Evolutionary conservation across 495 filamentous ascomycete species (phyloP).

Genomic region (Hyaloscypha finlandica): DNA sequence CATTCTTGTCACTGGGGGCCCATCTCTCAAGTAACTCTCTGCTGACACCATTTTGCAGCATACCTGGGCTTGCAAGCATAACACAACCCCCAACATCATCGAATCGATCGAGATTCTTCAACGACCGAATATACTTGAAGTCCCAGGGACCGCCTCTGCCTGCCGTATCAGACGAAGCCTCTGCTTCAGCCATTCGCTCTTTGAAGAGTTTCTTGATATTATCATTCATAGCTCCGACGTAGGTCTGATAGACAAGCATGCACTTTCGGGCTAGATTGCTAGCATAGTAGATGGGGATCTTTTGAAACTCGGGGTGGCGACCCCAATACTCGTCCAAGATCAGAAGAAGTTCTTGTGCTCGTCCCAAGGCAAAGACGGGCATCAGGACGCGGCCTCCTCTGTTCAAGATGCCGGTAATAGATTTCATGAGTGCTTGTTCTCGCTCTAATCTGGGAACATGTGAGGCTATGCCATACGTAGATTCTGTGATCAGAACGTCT

Average conservation of each 20-base stretch:
- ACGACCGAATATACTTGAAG: slow-evolving; percentile 84
- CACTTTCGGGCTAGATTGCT: slow-evolving; percentile 91
- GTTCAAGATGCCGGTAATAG: slow-evolving; percentile 84
- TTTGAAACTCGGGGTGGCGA: slow-evolving; percentile 80
- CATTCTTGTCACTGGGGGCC: slow-evolving; percentile 94
- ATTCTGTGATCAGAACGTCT: slow-evolving; percentile 96
- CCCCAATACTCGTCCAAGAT: slow-evolving; percentile 98
- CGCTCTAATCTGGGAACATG: slow-evolving; percentile 87
- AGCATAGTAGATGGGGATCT: slow-evolving; percentile 94
- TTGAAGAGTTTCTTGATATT: slow-evolving; percentile 92
- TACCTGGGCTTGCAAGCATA: slow-evolving; percentile 95
- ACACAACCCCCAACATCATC: slow-evolving; percentile 95
- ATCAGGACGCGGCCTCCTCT: slow-evolving; percentile 90
- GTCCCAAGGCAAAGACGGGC: slow-evolving; percentile 92
- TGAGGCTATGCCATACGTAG: slow-evolving; percentile 90
- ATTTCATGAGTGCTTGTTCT: slow-evolving; percentile 91
- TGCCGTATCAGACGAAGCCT: slow-evolving; percentile 67
- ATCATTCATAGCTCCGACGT: slow-evolving; percentile 96
- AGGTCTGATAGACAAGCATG: slow-evolving; percentile 98
- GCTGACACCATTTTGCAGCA: slow-evolving; percentile 94
- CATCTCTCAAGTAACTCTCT: slow-evolving; percentile 90
- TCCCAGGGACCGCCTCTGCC: slow-evolving; percentile 91
- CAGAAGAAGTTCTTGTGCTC: slow-evolving; percentile 89
- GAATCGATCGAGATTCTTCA: slow-evolving; percentile 91
- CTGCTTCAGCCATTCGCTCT: slow-evolving; percentile 83